Percentiles rank a stretch among this genome's conserved stretches.
Conservation (phyloP, 768 basidiomycete genomes). For the Mycena epipterygia region DNA sequence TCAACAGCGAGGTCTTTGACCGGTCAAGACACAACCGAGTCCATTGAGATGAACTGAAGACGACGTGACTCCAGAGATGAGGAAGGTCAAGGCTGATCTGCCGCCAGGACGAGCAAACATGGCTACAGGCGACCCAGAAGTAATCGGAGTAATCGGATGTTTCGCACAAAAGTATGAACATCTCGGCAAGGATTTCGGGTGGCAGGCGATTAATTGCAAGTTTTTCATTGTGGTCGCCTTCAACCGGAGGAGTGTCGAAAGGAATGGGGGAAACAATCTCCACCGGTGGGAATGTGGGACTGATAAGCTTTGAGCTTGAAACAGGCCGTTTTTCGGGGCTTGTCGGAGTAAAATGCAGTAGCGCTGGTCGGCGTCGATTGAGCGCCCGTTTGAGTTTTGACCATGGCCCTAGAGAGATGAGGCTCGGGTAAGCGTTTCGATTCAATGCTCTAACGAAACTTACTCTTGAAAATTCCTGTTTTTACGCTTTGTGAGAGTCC, state of each 20-base stretch:
- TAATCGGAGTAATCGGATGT: not conserved
- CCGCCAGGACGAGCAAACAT: slow-evolving; percentile 29
- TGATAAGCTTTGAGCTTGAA: not conserved
- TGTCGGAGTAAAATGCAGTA: not conserved
- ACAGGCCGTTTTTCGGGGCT: not conserved
- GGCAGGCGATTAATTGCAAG: slow-evolving; percentile 22
- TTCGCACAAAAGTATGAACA: slow-evolving; percentile 25
- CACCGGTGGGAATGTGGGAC: not conserved
- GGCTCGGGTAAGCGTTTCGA: not conserved
- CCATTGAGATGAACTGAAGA: slow-evolving; percentile 17
- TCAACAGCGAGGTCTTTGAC: slow-evolving; percentile 19
- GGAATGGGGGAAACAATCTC: not conserved
- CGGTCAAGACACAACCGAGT: slow-evolving; percentile 18
- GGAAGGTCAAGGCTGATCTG: slow-evolving; percentile 16
- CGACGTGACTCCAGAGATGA: slow-evolving; percentile 22
- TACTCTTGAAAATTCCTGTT: not conserved
- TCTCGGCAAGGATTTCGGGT: slow-evolving; percentile 25
- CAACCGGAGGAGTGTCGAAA: slow-evolving; percentile 9
- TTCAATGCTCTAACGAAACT: not conserved
- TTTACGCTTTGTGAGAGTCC: not conserved
- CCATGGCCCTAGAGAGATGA: not conserved
- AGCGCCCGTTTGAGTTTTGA: not conserved
- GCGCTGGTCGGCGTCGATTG: not conserved
- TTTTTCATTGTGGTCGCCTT: slow-evolving; percentile 18
- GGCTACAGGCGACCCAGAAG: slow-evolving; percentile 28